phyloP scores from a whole-genome alignment of 2,329 filamentous ascomycete species.

The Calonectria pteridis region DNA sequence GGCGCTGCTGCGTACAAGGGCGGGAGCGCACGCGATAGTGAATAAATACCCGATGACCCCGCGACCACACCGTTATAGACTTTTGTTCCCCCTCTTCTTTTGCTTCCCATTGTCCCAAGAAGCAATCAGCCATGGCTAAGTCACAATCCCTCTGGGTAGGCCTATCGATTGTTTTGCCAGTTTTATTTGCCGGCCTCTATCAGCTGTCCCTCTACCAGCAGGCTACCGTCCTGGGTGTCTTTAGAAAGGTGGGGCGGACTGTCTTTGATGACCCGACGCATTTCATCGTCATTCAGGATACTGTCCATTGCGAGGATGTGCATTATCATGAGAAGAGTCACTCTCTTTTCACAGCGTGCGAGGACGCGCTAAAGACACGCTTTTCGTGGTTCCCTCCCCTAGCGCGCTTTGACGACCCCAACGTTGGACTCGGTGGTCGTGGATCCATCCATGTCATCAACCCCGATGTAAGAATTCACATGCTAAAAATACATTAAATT shows the following conservation, averaged over 20 bases:
- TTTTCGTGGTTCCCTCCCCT: conserved; percentile 67
- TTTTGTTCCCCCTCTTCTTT: too few relatives aligned
- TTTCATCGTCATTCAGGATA: conserved; percentile 61
- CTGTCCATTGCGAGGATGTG: conserved; percentile 70
- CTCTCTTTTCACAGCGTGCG: conserved; percentile 68
- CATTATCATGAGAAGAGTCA: conserved; percentile 64
- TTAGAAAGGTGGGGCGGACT: conserved; percentile 41
- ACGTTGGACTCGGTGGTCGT: conserved; percentile 49
- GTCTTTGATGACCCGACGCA: conserved; percentile 30
- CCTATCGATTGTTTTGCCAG: background rate
- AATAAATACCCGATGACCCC: background rate
- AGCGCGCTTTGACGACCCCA: conserved; percentile 55
- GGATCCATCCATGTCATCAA: conserved; percentile 67
- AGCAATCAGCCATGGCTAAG: background rate
- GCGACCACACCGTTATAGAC: too few relatives aligned
- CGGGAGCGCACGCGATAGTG: background rate
- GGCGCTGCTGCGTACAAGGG: background rate
- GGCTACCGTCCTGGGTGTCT: conserved; percentile 44
- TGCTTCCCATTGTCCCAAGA: background rate
- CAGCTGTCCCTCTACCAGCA: background rate
- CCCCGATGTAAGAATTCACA: conserved; percentile 56
- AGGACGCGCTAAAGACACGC: conserved; percentile 56
- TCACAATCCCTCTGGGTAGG: background rate
- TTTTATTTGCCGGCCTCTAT: background rate
- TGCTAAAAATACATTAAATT: too few relatives aligned